Percentiles rank a stretch among this genome's conserved stretches.
These are phyloP conservation scores for Lasiodiplodia sp. DNA, from an alignment of 2,329 filamentous ascomycete genomes.

Conservation along the genomic window DNA sequence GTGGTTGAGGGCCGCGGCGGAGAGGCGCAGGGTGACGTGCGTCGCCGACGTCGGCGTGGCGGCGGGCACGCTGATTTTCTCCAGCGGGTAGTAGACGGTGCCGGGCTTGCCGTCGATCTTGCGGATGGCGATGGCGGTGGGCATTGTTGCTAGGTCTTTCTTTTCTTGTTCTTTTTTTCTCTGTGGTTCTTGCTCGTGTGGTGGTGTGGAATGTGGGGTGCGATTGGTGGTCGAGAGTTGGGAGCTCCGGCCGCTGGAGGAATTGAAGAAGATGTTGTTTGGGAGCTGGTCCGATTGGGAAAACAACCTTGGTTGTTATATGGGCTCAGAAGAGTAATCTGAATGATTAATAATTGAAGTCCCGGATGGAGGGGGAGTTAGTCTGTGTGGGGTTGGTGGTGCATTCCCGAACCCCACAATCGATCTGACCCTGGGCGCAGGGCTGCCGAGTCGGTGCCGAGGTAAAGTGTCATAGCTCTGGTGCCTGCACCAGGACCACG, in stretches of 20 bases:
- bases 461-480: slow-evolving; percentile 17
- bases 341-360: neutral
- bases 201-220: neutral
- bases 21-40: slow-evolving; percentile 78
- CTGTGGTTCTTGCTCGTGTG: neutral
- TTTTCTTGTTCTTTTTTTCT: neutral
- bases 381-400: neutral
- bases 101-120: slow-evolving; percentile 83
- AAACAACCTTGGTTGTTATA: neutral
- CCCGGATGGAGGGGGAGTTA: neutral
- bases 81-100: slow-evolving; percentile 79
- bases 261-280: neutral
- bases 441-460: slow-evolving; percentile 17
- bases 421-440: neutral
- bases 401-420: slow-evolving; percentile 22
- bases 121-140: slow-evolving; percentile 67
- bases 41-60: slow-evolving; percentile 43
- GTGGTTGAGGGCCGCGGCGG: slow-evolving; percentile 87
- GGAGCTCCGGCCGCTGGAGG: neutral
- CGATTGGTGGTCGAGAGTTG: neutral
- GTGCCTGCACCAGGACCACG: neutral
- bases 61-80: slow-evolving; percentile 42
- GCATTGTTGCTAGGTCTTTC: slow-evolving; percentile 46
- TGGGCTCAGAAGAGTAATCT: neutral
- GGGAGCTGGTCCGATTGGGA: neutral